phyloP scores from a whole-genome alignment of 192 early-diverging fungal species.

The Backusella psychrophila region DNA sequence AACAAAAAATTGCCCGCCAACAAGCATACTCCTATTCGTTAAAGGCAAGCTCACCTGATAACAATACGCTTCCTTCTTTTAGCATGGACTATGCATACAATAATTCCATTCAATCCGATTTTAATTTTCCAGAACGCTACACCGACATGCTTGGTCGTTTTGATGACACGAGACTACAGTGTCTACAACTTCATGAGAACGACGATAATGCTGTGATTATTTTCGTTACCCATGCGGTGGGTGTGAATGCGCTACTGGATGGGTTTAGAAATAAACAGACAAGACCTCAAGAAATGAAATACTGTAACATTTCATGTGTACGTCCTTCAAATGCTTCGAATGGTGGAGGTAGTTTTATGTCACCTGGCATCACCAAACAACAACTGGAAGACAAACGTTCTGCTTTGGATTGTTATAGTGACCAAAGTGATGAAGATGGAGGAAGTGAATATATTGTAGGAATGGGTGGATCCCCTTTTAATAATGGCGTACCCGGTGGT shows the following conservation, averaged over 20 bases:
- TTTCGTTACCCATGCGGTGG: conserved; percentile 30
- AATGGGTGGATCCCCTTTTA: neutral
- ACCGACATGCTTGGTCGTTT: conserved; percentile 32
- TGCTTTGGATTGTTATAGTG: conserved; percentile 7
- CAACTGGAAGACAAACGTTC: neutral
- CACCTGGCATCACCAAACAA: neutral
- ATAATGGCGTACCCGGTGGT: neutral
- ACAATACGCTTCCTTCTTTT: conserved; percentile 4
- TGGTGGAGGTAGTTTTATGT: neutral
- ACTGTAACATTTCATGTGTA: conserved; percentile 19
- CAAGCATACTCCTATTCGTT: conserved; percentile 19
- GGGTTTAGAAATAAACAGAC: conserved; percentile 20
- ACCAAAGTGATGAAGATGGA: conserved; percentile 17
- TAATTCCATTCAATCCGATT: conserved; percentile 9
- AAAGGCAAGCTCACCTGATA: neutral
- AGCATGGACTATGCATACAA: conserved; percentile 20
- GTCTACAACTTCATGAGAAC: neutral
- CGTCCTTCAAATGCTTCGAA: neutral
- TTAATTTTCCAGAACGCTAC: conserved; percentile 33
- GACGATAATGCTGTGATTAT: conserved; percentile 5
- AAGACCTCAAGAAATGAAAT: conserved; percentile 15
- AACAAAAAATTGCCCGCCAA: conserved; percentile 24
- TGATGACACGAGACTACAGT: conserved; percentile 7
- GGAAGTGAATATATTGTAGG: neutral
- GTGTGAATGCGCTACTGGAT: conserved; percentile 38